phyloP scores from a whole-genome alignment of 2,329 filamentous ascomycete species.

The Cercospora sp. region DNA sequence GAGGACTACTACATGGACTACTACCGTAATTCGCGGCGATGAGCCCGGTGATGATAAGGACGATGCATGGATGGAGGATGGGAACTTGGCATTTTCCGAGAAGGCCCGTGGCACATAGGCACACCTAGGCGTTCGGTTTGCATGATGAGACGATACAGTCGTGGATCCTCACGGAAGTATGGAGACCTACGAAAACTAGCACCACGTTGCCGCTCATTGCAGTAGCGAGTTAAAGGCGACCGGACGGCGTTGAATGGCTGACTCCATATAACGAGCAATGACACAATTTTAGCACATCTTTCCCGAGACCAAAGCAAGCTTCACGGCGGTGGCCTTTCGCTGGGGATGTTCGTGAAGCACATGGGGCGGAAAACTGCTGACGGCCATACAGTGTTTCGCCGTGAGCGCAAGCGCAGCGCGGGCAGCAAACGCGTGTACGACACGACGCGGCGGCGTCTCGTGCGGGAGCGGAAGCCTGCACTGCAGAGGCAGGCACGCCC shows the following conservation, averaged over 20 bases:
- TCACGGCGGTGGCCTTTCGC: not conserved
- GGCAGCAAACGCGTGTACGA: not conserved
- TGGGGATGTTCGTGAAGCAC: not conserved
- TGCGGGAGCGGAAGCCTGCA: not conserved
- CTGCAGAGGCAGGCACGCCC: not conserved
- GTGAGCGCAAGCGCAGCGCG: not conserved
- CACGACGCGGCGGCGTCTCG: not conserved
- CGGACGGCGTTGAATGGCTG: not conserved
- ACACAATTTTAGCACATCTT: not conserved
- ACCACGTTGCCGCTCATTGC: not conserved
- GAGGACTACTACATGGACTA: conserved; percentile 5
- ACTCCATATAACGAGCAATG: not conserved
- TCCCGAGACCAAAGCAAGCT: not conserved
- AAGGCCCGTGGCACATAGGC: not conserved
- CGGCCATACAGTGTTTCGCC: not conserved
- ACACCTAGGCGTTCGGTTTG: not conserved
- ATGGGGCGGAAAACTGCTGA: not conserved
- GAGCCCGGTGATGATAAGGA: not conserved
- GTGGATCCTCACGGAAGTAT: not conserved
- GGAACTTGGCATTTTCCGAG: not conserved
- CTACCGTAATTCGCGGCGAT: not conserved
- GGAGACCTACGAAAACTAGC: not conserved
- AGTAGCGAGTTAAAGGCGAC: not conserved
- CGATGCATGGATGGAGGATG: not conserved
- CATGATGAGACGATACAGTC: not conserved